Conservation (phyloP, 352 stramenopile species). For the Saprolegnia diclina region DNA sequence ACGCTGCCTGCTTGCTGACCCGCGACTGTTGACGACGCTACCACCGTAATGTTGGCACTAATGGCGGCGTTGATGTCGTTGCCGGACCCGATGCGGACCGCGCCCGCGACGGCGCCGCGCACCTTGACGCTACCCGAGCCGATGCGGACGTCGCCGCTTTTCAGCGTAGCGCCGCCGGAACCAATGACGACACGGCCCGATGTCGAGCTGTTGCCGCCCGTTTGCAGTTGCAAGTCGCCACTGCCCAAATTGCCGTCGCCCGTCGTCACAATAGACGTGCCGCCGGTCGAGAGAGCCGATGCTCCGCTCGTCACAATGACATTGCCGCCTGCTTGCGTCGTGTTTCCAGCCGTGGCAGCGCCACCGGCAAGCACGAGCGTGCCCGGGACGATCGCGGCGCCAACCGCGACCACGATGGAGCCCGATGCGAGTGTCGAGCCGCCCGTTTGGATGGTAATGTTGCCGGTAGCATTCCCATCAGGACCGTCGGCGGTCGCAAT, state of each 20-base stretch:
- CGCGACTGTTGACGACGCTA: constrained; percentile 30
- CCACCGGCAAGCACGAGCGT: constrained; percentile 51
- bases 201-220: neutral
- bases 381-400: constrained; percentile 29
- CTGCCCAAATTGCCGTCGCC: constrained; percentile 14
- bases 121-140: constrained; percentile 9
- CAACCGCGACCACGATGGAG: constrained; percentile 34
- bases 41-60: no score
- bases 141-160: no score
- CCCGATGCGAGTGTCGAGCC: constrained; percentile 47
- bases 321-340: constrained; percentile 46
- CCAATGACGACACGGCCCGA: constrained; percentile 23
- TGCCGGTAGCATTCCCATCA: neutral
- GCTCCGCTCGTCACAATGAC: constrained; percentile 44
- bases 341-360: constrained; percentile 68
- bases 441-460: constrained; percentile 81
- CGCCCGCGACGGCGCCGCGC: no score
- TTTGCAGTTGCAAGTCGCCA: constrained; percentile 16
- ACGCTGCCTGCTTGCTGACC: constrained; percentile 35
- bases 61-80: constrained; percentile 33
- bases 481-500: neutral
- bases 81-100: constrained; percentile 22
- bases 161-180: no score
- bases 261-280: constrained; percentile 40
- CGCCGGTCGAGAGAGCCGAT: constrained; percentile 39